phyloP scores from a whole-genome alignment of 2,329 filamentous ascomycete species.

The Aspergillus glaucus region DNA sequence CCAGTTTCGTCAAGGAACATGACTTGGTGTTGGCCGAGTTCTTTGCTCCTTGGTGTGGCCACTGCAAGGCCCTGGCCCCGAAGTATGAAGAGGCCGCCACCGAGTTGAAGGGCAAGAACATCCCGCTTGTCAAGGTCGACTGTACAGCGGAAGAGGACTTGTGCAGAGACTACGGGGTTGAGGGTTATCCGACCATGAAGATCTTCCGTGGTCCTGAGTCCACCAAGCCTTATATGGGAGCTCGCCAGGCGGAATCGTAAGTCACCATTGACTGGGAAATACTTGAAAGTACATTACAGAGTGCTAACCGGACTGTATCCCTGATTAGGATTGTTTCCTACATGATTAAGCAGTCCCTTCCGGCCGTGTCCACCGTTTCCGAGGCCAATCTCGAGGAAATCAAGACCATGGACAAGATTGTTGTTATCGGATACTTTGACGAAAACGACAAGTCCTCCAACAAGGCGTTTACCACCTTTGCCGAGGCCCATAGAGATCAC shows the following conservation, averaged over 20 bases:
- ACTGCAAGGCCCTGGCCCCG: slow-evolving; percentile 89
- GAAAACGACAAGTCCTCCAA: slow-evolving; percentile 76
- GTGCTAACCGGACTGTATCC: slow-evolving; percentile 14
- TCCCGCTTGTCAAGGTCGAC: slow-evolving; percentile 54
- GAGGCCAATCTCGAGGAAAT: slow-evolving; percentile 85
- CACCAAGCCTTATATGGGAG: slow-evolving; percentile 74
- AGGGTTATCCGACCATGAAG: slow-evolving; percentile 98
- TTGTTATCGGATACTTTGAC: slow-evolving; percentile 82
- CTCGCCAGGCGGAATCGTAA: slow-evolving; percentile 73
- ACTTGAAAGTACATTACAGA: neutral
- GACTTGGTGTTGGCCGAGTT: slow-evolving; percentile 93
- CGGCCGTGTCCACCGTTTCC: slow-evolving; percentile 76
- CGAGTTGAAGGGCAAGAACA: slow-evolving; percentile 44
- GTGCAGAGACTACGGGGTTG: slow-evolving; percentile 82
- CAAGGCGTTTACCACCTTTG: slow-evolving; percentile 69
- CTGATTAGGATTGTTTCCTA: slow-evolving; percentile 60
- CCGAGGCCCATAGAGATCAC: slow-evolving; percentile 73
- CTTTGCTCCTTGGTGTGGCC: slow-evolving; percentile 94
- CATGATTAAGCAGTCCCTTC: slow-evolving; percentile 97
- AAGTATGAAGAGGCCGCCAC: slow-evolving; percentile 47
- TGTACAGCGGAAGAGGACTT: slow-evolving; percentile 92
- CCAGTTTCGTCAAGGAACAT: slow-evolving; percentile 76
- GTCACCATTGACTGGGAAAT: slow-evolving; percentile 16
- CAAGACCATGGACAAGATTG: slow-evolving; percentile 97
- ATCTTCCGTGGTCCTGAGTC: slow-evolving; percentile 90